These are phyloP conservation scores for Alternaria arborescens DNA, from an alignment of 2,329 filamentous ascomycete genomes.

Conservation along the genomic window DNA sequence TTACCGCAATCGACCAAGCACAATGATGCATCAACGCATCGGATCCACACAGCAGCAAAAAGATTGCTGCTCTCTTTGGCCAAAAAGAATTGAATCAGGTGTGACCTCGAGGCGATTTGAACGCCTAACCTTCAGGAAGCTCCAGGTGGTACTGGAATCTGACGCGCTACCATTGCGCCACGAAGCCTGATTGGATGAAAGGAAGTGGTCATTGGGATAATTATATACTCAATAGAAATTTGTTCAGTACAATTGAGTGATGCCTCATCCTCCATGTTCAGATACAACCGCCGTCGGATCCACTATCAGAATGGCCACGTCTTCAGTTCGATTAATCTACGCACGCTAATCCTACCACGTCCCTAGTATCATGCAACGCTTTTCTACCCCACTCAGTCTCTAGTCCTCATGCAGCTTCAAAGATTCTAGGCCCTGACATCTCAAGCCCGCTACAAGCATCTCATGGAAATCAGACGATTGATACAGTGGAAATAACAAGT, in stretches of 20 bases:
- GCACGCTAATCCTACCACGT: constrained; percentile 4
- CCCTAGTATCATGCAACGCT: constrained; percentile 2
- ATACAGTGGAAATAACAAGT: too few species aligned
- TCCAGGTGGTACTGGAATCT: constrained; percentile 39
- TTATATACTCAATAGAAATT: neutral
- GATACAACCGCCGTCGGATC: neutral
- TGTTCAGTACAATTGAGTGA: neutral
- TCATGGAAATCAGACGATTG: too few species aligned
- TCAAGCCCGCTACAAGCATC: neutral
- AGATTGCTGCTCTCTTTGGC: neutral
- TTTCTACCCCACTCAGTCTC: neutral
- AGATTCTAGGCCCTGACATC: neutral
- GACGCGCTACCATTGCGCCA: constrained; percentile 45
- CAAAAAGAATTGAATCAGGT: constrained; percentile 17
- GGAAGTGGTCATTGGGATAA: neutral
- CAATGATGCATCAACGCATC: neutral
- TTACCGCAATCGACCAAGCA: constrained; percentile 9
- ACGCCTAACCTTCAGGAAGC: constrained; percentile 40
- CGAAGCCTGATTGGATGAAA: constrained; percentile 30
- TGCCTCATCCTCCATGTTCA: neutral
- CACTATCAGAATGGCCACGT: constrained; percentile 7
- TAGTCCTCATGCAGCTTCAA: neutral
- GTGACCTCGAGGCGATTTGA: constrained; percentile 40
- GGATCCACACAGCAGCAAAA: constrained; percentile 1
- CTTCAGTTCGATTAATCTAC: neutral